Evolutionary conservation across 805 yeast species (phyloP), one percentile per base, ranked within the genome.

Genomic region (Wickerhamomyces queroliae): DNA sequence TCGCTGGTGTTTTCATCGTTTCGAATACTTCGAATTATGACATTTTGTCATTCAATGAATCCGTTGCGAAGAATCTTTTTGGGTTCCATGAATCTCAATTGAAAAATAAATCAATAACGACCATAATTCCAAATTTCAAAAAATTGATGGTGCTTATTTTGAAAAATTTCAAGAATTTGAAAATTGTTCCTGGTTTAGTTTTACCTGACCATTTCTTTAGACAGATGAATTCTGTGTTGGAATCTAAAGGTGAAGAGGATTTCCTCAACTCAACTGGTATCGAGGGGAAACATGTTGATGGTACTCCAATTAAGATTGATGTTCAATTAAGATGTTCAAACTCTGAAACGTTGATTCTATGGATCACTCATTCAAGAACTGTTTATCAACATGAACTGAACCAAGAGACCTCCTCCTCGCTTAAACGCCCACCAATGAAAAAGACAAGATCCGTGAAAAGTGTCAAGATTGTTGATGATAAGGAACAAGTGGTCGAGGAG

Each of bases 191-290:
- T 0, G 96, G 96, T 1, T 62, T 86, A 37, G 96, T 90, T 0
- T 64, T 90, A 11, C 95, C 97, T 0, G 98, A 90, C 59, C 96
- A 89, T 61, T 83, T 84, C 56, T 89, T 91, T 63, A 72, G 97
- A 45, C 79, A 80, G 47, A 69, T 78, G 66, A 71, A 39, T 47
- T 63, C 43, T 42, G 44, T 42, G 41, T 46, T 43, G 26, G 48
- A 46, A 49, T 59, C 56, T 34, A 62, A 58, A n/a, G 49, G 56
- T 23, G 73, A 67, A 35, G 72, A 72, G 19, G 78, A 74, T 7
- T 61, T 77, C 35, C 81, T 83, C 42, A 68, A 70, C 22, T 81
- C 89, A 2, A 67, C 72, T 18, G 95, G 95, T 28, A 68, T 88
- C 9, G 66, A 69, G 42, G 96, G 84, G 10, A 51, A 63, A 3